These are phyloP conservation scores for Podila minutissima DNA, from an alignment of 192 early-diverging fungal genomes.

Conservation along the genomic window DNA sequence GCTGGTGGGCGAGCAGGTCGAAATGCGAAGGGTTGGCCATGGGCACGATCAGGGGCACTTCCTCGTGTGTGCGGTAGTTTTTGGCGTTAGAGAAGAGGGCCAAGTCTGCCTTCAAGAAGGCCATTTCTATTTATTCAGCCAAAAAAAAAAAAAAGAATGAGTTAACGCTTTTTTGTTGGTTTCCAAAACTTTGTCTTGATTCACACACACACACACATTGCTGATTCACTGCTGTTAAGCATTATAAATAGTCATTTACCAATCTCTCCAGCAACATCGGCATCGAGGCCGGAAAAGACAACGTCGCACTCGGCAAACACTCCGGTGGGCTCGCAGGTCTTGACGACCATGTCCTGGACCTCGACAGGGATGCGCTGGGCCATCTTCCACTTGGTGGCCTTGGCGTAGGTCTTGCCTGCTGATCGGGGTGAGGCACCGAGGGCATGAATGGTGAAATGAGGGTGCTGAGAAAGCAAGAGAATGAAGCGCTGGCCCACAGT, in stretches of 20 bases:
- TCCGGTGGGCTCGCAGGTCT: conserved; percentile 73
- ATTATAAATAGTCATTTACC: conserved; percentile 46
- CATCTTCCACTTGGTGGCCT: conserved; percentile 92
- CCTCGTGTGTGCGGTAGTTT: conserved; percentile 91
- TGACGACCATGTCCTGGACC: conserved; percentile 67
- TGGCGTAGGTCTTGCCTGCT: conserved; percentile 84
- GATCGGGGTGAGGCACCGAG: conserved; percentile 93
- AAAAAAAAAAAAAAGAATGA: too few species aligned
- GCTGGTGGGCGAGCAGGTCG: conserved; percentile 81
- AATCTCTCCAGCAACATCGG: conserved; percentile 93
- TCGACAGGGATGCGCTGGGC: conserved; percentile 74
- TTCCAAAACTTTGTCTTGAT: too few species aligned
- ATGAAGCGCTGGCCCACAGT: conserved; percentile 99
- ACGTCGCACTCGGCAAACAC: conserved; percentile 86
- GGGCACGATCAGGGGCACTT: conserved; percentile 94
- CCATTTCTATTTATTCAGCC: conserved; percentile 80
- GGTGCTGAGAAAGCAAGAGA: conserved; percentile 86
- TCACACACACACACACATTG: not conserved
- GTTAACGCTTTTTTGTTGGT: not conserved
- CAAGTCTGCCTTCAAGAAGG: conserved; percentile 87
- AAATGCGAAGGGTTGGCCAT: conserved; percentile 92
- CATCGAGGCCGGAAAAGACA: conserved; percentile 96
- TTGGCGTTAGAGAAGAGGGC: conserved; percentile 97
- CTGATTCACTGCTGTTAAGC: not conserved
- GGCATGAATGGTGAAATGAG: conserved; percentile 85